These are phyloP conservation scores for Populus ilicifolia DNA, from an alignment of 345 rosid species.

Conservation along the genomic window DNA sequence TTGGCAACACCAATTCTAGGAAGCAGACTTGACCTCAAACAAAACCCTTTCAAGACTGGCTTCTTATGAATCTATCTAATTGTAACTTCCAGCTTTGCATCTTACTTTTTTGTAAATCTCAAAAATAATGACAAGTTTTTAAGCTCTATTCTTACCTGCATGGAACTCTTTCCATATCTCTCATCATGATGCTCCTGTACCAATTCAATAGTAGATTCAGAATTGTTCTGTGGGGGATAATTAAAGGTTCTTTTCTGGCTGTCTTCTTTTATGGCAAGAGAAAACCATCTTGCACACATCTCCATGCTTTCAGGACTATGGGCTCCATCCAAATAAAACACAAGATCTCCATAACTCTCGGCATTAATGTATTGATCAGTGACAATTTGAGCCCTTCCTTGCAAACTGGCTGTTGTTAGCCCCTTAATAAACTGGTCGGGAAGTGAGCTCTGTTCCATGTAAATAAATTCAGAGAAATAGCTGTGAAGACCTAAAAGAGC, in stretches of 20 bases:
- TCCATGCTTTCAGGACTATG: slow-evolving; percentile 98
- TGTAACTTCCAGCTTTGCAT: not conserved
- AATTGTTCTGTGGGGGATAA: slow-evolving; percentile 32
- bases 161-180: slow-evolving; percentile 35
- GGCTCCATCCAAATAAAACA: slow-evolving; percentile 93
- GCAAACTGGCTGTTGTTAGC: slow-evolving; percentile 70
- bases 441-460: slow-evolving; percentile 48
- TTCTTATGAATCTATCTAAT: not conserved
- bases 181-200: slow-evolving; percentile 18
- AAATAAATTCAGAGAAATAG: slow-evolving; percentile 14
- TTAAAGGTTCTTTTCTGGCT: slow-evolving; percentile 30
- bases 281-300: slow-evolving; percentile 84
- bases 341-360: slow-evolving; percentile 54
- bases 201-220: slow-evolving; percentile 30
- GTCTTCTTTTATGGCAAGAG: slow-evolving; percentile 53
- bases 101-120: not conserved
- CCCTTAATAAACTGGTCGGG: slow-evolving; percentile 87
- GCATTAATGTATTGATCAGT: slow-evolving; percentile 46
- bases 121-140: not conserved
- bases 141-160: slow-evolving; percentile 44
- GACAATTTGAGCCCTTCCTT: slow-evolving; percentile 93
- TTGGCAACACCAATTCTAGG: not conserved
- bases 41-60: not conserved
- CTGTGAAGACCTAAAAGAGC: not conserved
- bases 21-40: not conserved